Conservation (phyloP, 225 moss, liverwort and hornwort species). For the Straminergon stramineum region DNA sequence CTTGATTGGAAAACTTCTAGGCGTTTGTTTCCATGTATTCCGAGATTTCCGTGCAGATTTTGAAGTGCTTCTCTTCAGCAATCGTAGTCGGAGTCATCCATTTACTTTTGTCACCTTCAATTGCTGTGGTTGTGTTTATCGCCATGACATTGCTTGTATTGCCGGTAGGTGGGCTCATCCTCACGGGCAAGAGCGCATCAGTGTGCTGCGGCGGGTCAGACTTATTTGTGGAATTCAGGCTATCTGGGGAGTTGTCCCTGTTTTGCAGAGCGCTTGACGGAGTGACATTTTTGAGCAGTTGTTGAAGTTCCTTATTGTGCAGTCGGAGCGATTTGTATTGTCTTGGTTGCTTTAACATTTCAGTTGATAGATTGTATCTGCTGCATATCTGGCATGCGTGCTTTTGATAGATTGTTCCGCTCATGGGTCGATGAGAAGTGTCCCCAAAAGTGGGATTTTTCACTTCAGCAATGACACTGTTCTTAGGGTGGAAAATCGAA, state of each 20-base stretch:
- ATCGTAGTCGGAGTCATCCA: background rate
- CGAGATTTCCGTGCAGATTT: background rate
- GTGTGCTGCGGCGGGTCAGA: background rate
- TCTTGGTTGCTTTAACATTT: background rate
- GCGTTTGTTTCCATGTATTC: background rate
- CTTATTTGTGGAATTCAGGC: background rate
- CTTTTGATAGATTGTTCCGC: background rate
- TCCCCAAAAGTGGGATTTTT: background rate
- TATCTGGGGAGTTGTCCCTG: background rate
- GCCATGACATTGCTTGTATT: background rate
- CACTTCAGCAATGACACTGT: background rate
- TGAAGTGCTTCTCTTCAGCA: background rate
- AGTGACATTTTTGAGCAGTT: background rate
- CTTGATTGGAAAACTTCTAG: background rate
- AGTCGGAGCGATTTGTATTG: background rate
- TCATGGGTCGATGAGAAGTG: background rate
- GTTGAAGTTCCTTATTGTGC: background rate
- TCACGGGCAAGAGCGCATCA: background rate
- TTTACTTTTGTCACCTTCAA: background rate
- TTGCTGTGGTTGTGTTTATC: background rate
- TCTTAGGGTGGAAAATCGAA: background rate
- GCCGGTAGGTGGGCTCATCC: background rate
- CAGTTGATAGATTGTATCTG: background rate
- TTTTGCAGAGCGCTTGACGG: background rate
- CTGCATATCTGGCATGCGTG: background rate